Percentiles rank a stretch among this genome's conserved stretches.
Evolutionary conservation across 1,284 basidiomycete species (phyloP).

Genomic region (Puccinia polysora): DNA sequence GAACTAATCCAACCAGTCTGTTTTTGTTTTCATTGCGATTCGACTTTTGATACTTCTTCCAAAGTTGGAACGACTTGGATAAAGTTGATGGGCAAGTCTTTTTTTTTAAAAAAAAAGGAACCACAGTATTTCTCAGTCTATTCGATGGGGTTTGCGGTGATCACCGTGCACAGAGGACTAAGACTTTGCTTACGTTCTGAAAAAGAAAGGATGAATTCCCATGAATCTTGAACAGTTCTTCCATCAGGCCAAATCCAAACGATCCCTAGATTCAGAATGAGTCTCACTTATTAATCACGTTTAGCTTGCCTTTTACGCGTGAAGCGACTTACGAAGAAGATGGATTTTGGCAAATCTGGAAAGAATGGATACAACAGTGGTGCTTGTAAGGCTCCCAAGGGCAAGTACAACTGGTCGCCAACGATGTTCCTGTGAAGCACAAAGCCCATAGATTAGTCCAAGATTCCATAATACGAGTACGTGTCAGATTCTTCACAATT

Average conservation of each 20-base stretch:
- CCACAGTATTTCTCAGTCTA: neutral
- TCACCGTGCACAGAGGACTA: too few relatives aligned
- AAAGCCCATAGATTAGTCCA: neutral
- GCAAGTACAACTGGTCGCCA: neutral
- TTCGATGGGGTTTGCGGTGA: too few relatives aligned
- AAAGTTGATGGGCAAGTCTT: neutral
- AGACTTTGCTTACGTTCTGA: neutral
- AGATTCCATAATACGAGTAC: neutral
- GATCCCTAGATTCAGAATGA: neutral
- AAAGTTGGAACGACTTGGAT: neutral
- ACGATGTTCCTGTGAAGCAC: neutral
- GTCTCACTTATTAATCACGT: neutral
- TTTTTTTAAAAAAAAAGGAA: neutral
- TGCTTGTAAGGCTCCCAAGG: neutral
- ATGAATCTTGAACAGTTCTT: neutral
- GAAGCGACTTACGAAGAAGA: slow-evolving; percentile 20
- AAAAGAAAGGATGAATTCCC: neutral
- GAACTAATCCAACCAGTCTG: neutral
- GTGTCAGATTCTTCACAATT: slow-evolving; percentile 4
- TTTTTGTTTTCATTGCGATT: neutral
- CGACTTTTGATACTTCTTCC: neutral
- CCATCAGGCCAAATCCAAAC: neutral
- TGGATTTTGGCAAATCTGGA: slow-evolving; percentile 11
- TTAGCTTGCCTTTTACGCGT: neutral
- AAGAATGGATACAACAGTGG: slow-evolving; percentile 12